Evolutionary conservation across 2,329 filamentous ascomycete genomes (phyloP).

Genomic region (Dactylonectria estremocensis): DNA sequence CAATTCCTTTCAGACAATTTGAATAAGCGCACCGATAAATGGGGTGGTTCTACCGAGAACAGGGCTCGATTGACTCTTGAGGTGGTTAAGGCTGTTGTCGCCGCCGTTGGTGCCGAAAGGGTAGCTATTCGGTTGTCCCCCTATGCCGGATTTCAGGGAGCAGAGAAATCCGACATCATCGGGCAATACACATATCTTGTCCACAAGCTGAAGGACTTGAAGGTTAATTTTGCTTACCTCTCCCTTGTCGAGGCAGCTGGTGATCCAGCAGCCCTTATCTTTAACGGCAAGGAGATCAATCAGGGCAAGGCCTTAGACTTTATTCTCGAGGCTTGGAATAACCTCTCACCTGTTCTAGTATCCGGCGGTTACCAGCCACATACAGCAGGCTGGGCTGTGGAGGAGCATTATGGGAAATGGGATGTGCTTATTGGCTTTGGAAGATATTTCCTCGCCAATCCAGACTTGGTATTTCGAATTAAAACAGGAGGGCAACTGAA

Average conservation of each 20-base stretch:
- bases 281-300: constrained; percentile 49
- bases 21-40: constrained; percentile 63
- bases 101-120: constrained; percentile 51
- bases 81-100: constrained; percentile 56
- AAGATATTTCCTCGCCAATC: constrained; percentile 48
- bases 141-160: constrained; percentile 46
- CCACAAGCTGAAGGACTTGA: constrained; percentile 48
- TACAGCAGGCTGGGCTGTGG: constrained; percentile 37
- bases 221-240: constrained; percentile 47
- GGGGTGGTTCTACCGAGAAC: constrained; percentile 66
- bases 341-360: constrained; percentile 48
- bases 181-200: constrained; percentile 46
- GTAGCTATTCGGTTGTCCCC: constrained; percentile 60
- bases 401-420: constrained; percentile 48
- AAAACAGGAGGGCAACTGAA: constrained; percentile 44
- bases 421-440: constrained; percentile 51
- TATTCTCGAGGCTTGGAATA: constrained; percentile 50
- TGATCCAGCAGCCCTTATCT: constrained; percentile 36
- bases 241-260: constrained; percentile 49
- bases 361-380: constrained; percentile 45
- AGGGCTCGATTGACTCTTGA: constrained; percentile 63
- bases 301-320: constrained; percentile 49
- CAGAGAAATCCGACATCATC: constrained; percentile 38
- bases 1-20: constrained; percentile 65
- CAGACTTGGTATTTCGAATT: constrained; percentile 48